Conservation (phyloP, 164 flowering plant species). For the Vitis labrusca region DNA sequence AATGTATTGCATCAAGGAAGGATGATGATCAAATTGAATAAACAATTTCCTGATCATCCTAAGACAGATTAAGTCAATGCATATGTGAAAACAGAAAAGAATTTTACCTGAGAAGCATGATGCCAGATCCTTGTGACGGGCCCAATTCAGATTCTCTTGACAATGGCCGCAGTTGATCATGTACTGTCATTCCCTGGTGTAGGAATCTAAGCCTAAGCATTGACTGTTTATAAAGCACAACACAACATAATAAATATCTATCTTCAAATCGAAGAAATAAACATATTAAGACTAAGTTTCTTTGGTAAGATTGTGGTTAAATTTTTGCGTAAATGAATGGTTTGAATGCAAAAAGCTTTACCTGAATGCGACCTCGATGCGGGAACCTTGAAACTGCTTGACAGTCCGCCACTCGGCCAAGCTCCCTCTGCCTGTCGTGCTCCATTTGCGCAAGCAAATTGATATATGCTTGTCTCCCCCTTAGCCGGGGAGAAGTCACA, state of each 20-base stretch:
- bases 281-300: too few species aligned
- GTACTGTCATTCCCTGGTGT: conserved; percentile 34
- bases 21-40: neutral
- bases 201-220: conserved; percentile 58
- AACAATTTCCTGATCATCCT: neutral
- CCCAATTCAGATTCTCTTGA: conserved; percentile 24
- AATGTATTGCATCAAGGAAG: neutral
- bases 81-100: neutral
- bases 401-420: conserved; percentile 42
- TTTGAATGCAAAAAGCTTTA: conserved; percentile 4
- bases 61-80: too few species aligned
- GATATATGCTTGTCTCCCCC: conserved; percentile 66
- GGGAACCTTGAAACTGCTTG: conserved; percentile 65
- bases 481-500: conserved; percentile 37
- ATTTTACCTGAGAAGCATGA: conserved; percentile 37
- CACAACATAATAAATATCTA: neutral
- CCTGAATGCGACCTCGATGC: conserved; percentile 83
- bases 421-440: conserved; percentile 59
- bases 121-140: conserved; percentile 27
- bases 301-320: too few species aligned
- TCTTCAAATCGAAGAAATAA: too few species aligned
- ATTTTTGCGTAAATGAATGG: too few species aligned
- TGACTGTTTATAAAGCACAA: conserved; percentile 37
- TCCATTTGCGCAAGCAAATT: conserved; percentile 61
- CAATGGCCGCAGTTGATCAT: conserved; percentile 26